These are phyloP conservation scores for Aureobasidium leucospermi DNA, from an alignment of 2,329 filamentous ascomycete genomes.

Conservation along the genomic window DNA sequence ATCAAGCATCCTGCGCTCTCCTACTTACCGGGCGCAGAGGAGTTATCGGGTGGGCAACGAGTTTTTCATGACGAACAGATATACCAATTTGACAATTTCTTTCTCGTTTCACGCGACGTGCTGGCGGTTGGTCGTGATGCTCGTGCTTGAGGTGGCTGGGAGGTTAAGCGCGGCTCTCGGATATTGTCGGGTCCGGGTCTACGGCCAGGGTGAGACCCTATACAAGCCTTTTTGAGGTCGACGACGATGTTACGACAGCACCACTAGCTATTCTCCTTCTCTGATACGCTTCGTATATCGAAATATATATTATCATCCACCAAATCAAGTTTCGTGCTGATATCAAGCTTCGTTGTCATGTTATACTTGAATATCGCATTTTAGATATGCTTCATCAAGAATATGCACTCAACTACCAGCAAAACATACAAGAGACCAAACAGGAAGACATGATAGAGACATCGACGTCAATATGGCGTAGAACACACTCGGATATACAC, in stretches of 20 bases:
- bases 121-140: not conserved
- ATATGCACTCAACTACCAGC: not conserved
- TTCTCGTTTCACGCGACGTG: not conserved
- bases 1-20: not conserved
- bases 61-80: not conserved
- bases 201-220: not conserved
- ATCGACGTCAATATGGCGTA: not conserved
- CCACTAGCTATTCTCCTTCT: not conserved
- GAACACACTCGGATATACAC: not conserved
- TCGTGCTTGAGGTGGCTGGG: not conserved
- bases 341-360: not conserved
- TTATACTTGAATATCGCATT: not conserved
- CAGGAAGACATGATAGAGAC: not conserved
- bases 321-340: accelerated
- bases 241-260: not conserved
- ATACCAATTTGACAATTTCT: not conserved
- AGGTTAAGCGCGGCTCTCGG: not conserved
- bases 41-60: not conserved
- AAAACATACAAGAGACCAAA: not conserved
- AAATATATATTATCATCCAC: not conserved
- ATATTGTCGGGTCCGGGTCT: not conserved
- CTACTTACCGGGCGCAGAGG: not conserved
- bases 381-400: not conserved
- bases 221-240: not conserved
- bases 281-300: not conserved